A percentile compares a stretch with the other conserved stretches of the same genome.
Conservation (phyloP, 1,284 basidiomycete species). For the Ganoderma multipileum region DNA sequence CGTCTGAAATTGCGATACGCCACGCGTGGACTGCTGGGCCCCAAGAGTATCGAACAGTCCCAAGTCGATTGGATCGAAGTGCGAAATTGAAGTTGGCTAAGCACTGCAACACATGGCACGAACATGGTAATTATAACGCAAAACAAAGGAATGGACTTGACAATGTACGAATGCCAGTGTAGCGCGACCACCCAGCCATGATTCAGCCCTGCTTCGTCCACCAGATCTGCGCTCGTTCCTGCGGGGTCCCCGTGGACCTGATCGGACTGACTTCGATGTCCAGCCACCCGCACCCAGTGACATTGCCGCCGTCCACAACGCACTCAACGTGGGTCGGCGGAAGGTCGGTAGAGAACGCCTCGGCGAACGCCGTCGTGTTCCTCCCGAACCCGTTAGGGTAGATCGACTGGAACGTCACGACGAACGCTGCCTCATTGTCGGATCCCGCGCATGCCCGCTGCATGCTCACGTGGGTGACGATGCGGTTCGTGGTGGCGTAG, state of each 20-base stretch:
- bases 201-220: not conserved
- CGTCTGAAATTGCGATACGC: no score
- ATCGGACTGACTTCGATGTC: not conserved
- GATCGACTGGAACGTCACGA: conserved; percentile 26
- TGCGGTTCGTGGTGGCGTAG: conserved; percentile 20
- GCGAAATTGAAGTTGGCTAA: no score
- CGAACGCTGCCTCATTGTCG: conserved; percentile 27
- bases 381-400: conserved; percentile 38
- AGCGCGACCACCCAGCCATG: not conserved
- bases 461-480: conserved; percentile 30
- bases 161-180: not conserved
- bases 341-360: conserved; percentile 30
- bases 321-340: conserved; percentile 33
- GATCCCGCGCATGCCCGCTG: conserved; percentile 13
- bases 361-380: conserved; percentile 36
- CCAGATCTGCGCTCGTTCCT: not conserved
- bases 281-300: not conserved
- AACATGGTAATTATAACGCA: not conserved
- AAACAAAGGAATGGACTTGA: not conserved
- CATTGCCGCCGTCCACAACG: conserved; percentile 13
- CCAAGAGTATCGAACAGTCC: no score
- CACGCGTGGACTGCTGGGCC: no score
- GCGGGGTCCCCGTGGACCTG: not conserved
- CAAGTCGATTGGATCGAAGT: no score
- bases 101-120: no score